Evolutionary conservation across 2,329 filamentous ascomycete species (phyloP).

Genomic region (Cladosporium sp.): DNA sequence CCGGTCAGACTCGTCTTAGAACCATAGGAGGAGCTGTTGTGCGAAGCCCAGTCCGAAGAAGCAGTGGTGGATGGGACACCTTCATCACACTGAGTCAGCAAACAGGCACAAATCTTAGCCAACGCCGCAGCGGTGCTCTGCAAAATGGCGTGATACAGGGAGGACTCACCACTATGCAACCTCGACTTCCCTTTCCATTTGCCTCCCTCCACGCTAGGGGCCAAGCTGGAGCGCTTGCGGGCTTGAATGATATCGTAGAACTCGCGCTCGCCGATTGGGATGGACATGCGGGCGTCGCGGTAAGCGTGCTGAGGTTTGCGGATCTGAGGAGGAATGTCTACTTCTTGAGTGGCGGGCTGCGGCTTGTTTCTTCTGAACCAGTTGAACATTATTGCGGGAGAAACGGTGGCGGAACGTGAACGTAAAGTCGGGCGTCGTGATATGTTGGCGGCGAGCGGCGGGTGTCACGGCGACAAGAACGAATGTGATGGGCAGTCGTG

Average conservation of each 20-base stretch:
- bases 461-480: no score
- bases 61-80: neutral
- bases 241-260: conserved; percentile 9
- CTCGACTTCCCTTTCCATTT: conserved; percentile 7
- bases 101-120: no score
- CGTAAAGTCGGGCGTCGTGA: no score
- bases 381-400: conserved; percentile 6
- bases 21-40: neutral
- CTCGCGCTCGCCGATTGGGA: conserved; percentile 8
- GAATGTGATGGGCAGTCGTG: neutral
- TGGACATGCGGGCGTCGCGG: conserved; percentile 15
- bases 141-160: no score
- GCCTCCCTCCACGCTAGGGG: neutral
- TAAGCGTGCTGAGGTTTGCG: conserved; percentile 10
- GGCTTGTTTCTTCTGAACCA: conserved; percentile 4
- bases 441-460: no score
- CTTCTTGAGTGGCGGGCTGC: neutral
- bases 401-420: no score
- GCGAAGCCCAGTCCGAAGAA: neutral
- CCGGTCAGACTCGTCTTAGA: neutral
- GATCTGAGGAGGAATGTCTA: neutral
- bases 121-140: no score
- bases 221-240: neutral
- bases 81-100: neutral
- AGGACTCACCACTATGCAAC: neutral